A percentile compares a stretch with the other conserved stretches of the same genome.
Evolutionary conservation across 164 flowering plant genomes (phyloP).

Genomic region (Berberis vulgaris): DNA sequence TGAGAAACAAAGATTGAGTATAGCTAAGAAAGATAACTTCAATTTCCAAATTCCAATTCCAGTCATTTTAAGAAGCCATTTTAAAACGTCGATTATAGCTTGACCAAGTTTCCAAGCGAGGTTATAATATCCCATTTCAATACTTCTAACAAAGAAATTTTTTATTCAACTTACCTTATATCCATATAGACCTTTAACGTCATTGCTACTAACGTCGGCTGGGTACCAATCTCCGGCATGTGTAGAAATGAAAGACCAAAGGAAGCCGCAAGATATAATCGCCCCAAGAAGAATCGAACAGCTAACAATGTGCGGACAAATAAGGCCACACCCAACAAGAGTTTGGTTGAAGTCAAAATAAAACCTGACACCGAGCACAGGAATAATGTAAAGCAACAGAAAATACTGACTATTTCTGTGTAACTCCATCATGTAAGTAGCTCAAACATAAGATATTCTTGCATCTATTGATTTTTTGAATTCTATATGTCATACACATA

Average conservation of each 20-base stretch:
- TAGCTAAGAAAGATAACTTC: background rate
- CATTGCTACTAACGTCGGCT: constrained; percentile 68
- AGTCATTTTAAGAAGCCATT: background rate
- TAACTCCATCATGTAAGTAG: background rate
- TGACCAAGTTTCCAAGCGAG: background rate
- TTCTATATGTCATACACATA: too few species aligned
- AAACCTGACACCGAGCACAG: constrained; percentile 46
- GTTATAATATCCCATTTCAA: background rate
- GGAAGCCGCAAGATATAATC: constrained; percentile 87
- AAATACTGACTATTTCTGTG: background rate
- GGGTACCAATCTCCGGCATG: constrained; percentile 40
- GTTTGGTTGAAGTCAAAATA: constrained; percentile 97
- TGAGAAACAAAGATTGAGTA: background rate
- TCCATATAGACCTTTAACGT: constrained; percentile 94
- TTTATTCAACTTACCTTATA: constrained; percentile 56
- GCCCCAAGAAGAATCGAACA: constrained; percentile 93
- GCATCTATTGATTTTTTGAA: background rate
- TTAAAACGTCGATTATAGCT: background rate
- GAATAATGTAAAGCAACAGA: background rate
- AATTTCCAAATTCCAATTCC: background rate
- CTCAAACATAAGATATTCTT: background rate
- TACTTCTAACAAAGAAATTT: background rate
- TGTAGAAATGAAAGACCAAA: constrained; percentile 88
- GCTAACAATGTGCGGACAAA: constrained; percentile 94
- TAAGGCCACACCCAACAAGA: constrained; percentile 94